Evolutionary conservation across 345 rosid species (phyloP).

Genomic region (Turritis glabra): DNA sequence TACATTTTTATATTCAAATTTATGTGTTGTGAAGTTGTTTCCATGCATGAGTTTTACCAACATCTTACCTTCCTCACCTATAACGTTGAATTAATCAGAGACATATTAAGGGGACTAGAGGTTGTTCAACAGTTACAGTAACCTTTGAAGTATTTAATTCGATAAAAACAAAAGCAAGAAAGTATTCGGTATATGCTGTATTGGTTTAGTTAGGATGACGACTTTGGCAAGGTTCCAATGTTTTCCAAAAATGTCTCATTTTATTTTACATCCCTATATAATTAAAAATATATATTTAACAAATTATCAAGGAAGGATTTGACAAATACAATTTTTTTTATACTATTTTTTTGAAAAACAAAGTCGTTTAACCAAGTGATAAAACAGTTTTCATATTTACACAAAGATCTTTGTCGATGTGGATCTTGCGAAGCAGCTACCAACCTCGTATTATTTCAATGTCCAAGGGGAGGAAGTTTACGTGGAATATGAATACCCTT

Average conservation of each 20-base stretch:
- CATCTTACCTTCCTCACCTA: slow-evolving; percentile 59
- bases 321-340: too few relatives aligned
- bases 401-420: too few relatives aligned
- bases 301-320: too few relatives aligned
- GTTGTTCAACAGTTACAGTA: slow-evolving; percentile 52
- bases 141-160: slow-evolving; percentile 3
- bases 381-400: too few relatives aligned
- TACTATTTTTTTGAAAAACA: too few relatives aligned
- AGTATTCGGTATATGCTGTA: slow-evolving; percentile 5
- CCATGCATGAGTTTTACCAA: slow-evolving; percentile 17
- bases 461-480: too few relatives aligned
- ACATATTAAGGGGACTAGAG: slow-evolving; percentile 4
- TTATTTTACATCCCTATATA: too few relatives aligned
- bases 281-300: too few relatives aligned
- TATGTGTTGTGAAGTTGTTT: slow-evolving; percentile 5
- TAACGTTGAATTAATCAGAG: slow-evolving; percentile 29
- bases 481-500: too few relatives aligned
- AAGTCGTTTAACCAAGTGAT: too few relatives aligned
- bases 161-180: slow-evolving; percentile 1
- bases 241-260: background rate
- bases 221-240: background rate
- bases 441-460: too few relatives aligned
- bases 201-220: slow-evolving; percentile 21
- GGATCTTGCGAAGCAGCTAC: too few relatives aligned
- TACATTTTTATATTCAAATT: background rate